Conservation (phyloP, 2,329 filamentous ascomycete genomes). For the Alternaria arborescens region DNA sequence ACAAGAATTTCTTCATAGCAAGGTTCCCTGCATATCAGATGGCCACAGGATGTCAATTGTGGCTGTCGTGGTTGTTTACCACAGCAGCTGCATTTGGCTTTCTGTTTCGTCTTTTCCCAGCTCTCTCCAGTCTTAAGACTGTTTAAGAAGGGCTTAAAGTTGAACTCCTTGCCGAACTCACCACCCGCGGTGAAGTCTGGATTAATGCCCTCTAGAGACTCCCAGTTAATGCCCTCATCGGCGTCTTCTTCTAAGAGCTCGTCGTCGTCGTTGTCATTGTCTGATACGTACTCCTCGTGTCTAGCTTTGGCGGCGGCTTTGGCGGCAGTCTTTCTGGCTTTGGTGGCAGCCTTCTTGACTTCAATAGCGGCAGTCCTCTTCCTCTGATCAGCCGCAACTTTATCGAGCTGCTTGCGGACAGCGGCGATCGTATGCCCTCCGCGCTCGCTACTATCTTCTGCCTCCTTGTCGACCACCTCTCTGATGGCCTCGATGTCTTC, state of each 20-base stretch:
- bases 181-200: constrained; percentile 13
- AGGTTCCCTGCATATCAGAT: constrained; percentile 62
- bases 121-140: constrained; percentile 44
- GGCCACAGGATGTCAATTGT: constrained; percentile 61
- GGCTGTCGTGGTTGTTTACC: constrained; percentile 49
- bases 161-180: constrained; percentile 49
- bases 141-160: constrained; percentile 54
- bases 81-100: constrained; percentile 57
- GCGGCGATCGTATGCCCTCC: constrained; percentile 30
- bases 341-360: constrained; percentile 12
- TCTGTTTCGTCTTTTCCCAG: constrained; percentile 54
- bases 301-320: constrained; percentile 12
- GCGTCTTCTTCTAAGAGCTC: constrained; percentile 7
- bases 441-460: constrained; percentile 15
- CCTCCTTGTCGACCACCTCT: constrained; percentile 38
- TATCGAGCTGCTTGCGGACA: constrained; percentile 43
- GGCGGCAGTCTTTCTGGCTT: constrained; percentile 9
- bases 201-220: not conserved
- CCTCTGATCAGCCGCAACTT: constrained; percentile 29
- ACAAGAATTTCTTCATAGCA: constrained; percentile 55
- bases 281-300: constrained; percentile 8
- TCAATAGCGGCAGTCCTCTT: constrained; percentile 17
- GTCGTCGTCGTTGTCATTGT: constrained; percentile 17
- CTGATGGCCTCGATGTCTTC: constrained; percentile 58
- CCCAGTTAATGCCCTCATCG: not conserved